phyloP scores from a whole-genome alignment of 306 rosid species.

The Vicia faba region DNA sequence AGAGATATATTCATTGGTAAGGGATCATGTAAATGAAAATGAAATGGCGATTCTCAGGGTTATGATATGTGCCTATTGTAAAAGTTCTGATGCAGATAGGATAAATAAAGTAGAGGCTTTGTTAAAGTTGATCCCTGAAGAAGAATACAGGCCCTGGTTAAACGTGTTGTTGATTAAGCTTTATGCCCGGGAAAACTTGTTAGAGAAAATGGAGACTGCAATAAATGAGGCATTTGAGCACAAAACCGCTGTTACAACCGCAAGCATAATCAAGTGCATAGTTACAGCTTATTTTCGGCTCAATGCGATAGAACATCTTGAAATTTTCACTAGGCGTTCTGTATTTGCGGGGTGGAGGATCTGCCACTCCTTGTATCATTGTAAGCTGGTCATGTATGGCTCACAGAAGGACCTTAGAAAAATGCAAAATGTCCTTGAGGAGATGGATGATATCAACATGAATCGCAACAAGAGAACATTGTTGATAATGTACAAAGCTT shows the following conservation, averaged over 20 bases:
- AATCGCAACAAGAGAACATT: conserved; percentile 52
- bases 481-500: conserved; percentile 68
- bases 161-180: conserved; percentile 65
- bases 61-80: conserved; percentile 86
- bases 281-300: conserved; percentile 60
- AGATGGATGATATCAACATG: conserved; percentile 57
- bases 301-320: conserved; percentile 65
- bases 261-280: conserved; percentile 52
- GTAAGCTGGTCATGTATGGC: conserved; percentile 78
- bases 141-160: conserved; percentile 76
- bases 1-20: conserved; percentile 54
- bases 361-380: conserved; percentile 71
- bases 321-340: conserved; percentile 60
- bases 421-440: conserved; percentile 64
- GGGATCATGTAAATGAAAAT: conserved; percentile 44
- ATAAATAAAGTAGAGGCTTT: conserved; percentile 54
- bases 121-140: conserved; percentile 60
- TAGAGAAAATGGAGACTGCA: conserved; percentile 70
- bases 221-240: conserved; percentile 75
- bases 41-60: conserved; percentile 52
- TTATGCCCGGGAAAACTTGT: conserved; percentile 62
- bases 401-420: conserved; percentile 54
- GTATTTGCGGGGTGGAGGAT: conserved; percentile 67
- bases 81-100: conserved; percentile 59
- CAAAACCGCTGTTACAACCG: conserved; percentile 38